Base-by-base conservation (phyloP, 2,329 filamentous ascomycete species). In the Penicillium sp. region DNA sequence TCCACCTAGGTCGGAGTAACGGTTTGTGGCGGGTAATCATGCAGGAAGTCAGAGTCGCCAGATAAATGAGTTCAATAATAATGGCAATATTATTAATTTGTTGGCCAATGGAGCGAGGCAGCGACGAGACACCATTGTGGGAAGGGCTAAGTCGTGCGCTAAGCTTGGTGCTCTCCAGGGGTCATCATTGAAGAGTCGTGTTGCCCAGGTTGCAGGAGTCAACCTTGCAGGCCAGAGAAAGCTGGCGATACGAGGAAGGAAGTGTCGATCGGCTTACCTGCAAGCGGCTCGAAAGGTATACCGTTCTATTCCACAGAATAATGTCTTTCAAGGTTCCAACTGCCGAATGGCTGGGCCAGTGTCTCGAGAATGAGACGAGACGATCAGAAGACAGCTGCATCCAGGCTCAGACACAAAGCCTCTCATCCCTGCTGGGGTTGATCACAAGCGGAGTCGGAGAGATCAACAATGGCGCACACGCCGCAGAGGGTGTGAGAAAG, bases 231-330 rank as follows among this genome's bases (percentile, higher is more conserved):
- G 41, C 29, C 23, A 57, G 19, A 15, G 44, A 19, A 21, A 45
- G 23, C 11, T 45, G 31, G 21, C 48, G 29, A 44, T 44, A 29
- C 46, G 35, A 57, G 13, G 11, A 48, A 11, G 21, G 38, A n/a
- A 29, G 23, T 62, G 60, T 58, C 56, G 60, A 62, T 58, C 60
- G 50, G 60, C 46, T 55, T 62, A 58, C 60, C 54, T 61, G 30
- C 50, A 58, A 30, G 35, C 55, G 44, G 29, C 31, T 49, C 45
- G 19, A 58, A 51, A 46, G 15, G 56, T 41, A 51, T 35, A 30
- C 50, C 47, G 38, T 26, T 19, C 19, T n/a, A 35, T 31, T 50
- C 11, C 13, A 58, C 17, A 44, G 26, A 26, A 23, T 30, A 5
- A 19, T 54, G 35, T 26, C 50, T n/a, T 59, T 54, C 49, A 50